Evolutionary conservation across 495 filamentous ascomycete species (phyloP).

Genomic region (Delitschia confertaspora): DNA sequence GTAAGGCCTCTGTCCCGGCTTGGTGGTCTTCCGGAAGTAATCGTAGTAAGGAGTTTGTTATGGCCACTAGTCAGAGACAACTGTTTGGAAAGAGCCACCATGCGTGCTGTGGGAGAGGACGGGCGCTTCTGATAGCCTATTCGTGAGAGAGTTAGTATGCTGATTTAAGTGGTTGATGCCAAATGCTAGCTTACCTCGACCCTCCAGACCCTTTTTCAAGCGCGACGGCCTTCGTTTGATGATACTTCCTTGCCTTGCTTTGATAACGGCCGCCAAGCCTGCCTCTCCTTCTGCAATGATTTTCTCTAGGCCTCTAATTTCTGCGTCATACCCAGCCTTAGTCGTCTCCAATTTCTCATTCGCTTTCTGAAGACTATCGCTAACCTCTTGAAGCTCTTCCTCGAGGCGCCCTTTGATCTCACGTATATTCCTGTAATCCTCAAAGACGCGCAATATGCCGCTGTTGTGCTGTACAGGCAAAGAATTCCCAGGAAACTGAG

Average conservation of each 20-base stretch:
- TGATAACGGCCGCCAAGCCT: slow-evolving; percentile 29
- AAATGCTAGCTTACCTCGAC: slow-evolving; percentile 21
- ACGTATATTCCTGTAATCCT: slow-evolving; percentile 26
- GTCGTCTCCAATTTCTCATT: slow-evolving; percentile 22
- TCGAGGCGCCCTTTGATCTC: slow-evolving; percentile 25
- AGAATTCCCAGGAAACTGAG: slow-evolving; percentile 12
- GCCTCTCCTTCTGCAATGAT: slow-evolving; percentile 29
- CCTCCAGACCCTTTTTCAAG: slow-evolving; percentile 4
- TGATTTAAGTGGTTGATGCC: background rate
- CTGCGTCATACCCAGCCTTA: slow-evolving; percentile 24
- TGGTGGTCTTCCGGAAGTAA: slow-evolving; percentile 21
- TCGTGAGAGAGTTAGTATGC: background rate
- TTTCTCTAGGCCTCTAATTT: slow-evolving; percentile 33
- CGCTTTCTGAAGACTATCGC: slow-evolving; percentile 13
- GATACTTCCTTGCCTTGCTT: slow-evolving; percentile 30
- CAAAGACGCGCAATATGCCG: slow-evolving; percentile 30
- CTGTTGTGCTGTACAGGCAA: slow-evolving; percentile 29
- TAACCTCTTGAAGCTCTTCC: slow-evolving; percentile 9
- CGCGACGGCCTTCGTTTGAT: slow-evolving; percentile 17
- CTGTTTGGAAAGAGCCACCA: slow-evolving; percentile 28
- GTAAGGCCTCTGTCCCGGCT: slow-evolving; percentile 1
- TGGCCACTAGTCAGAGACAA: no score
- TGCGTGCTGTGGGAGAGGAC: slow-evolving; percentile 27
- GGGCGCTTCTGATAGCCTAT: slow-evolving; percentile 24
- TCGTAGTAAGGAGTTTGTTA: background rate